Conservation (phyloP, 2,329 filamentous ascomycete genomes). For the Sarocladium oryzae region DNA sequence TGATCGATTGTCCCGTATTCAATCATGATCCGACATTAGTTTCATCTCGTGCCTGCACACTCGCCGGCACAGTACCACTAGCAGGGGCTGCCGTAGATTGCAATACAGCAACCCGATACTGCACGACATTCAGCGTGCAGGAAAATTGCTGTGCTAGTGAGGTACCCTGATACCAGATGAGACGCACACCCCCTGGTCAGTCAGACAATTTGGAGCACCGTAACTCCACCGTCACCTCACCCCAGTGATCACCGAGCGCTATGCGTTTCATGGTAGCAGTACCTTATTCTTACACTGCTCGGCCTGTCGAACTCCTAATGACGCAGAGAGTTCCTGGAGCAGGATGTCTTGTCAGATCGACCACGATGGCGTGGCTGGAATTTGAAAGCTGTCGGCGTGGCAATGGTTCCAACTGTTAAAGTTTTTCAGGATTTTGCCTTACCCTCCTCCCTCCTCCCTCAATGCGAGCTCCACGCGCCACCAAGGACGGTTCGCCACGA, state of each 20-base stretch:
- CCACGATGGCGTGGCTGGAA: neutral
- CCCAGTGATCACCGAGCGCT: slow-evolving; percentile 1
- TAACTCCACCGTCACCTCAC: neutral
- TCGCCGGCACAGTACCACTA: neutral
- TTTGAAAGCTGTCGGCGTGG: slow-evolving; percentile 5
- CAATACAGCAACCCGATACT: neutral
- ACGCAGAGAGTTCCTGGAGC: slow-evolving; percentile 3
- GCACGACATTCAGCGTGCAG: neutral
- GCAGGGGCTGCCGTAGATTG: slow-evolving; percentile 4
- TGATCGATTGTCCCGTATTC: neutral
- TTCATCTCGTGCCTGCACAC: neutral
- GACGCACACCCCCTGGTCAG: slow-evolving; percentile 2
- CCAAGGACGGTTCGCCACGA: no score
- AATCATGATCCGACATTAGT: neutral
- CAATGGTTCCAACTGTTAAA: neutral
- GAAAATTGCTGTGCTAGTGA: neutral
- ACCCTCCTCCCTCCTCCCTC: neutral
- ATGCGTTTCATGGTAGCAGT: neutral
- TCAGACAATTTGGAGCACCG: neutral
- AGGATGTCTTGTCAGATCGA: neutral
- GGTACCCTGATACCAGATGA: neutral
- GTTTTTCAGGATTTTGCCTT: neutral
- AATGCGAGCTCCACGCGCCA: neutral
- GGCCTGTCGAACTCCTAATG: no score
- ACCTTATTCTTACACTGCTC: no score